Percentiles rank a stretch among this genome's conserved stretches.
phyloP scores from a whole-genome alignment of 2,329 filamentous ascomycete species.

The Pseudocercospora cruenta region DNA sequence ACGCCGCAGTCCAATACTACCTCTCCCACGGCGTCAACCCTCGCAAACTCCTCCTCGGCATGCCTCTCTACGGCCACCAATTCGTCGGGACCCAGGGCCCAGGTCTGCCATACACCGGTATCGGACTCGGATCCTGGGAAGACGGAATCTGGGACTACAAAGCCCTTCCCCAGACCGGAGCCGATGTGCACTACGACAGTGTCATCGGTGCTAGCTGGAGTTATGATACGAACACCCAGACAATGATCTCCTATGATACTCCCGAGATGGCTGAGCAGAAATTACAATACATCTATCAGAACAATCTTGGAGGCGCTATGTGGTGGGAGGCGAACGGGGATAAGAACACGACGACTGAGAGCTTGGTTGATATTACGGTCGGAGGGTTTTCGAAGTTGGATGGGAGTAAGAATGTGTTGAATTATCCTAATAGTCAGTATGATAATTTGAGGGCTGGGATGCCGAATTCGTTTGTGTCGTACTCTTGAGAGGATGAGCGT shows the following conservation, averaged over 20 bases:
- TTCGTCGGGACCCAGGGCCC: slow-evolving; percentile 78
- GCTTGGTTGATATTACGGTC: slow-evolving; percentile 60
- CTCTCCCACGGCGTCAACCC: slow-evolving; percentile 60
- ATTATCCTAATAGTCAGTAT: slow-evolving; percentile 58
- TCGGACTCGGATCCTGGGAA: slow-evolving; percentile 83
- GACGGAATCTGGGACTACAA: slow-evolving; percentile 87
- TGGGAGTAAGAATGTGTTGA: slow-evolving; percentile 50
- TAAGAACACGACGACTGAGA: slow-evolving; percentile 48
- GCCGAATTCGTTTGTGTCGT: slow-evolving; percentile 4
- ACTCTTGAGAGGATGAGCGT: neutral
- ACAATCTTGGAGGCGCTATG: slow-evolving; percentile 83
- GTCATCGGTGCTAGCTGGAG: slow-evolving; percentile 74
- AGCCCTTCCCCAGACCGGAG: slow-evolving; percentile 68
- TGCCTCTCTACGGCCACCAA: slow-evolving; percentile 88
- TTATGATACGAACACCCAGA: slow-evolving; percentile 65
- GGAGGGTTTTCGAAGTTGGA: slow-evolving; percentile 50
- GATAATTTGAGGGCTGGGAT: slow-evolving; percentile 56
- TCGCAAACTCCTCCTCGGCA: slow-evolving; percentile 80
- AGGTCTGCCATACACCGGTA: slow-evolving; percentile 69
- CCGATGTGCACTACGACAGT: slow-evolving; percentile 66
- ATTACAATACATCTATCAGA: slow-evolving; percentile 68
- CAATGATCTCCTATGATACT: slow-evolving; percentile 78
- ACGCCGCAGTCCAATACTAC: slow-evolving; percentile 73
- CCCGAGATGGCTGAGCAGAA: slow-evolving; percentile 69
- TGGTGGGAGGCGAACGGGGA: slow-evolving; percentile 93